Evolutionary conservation across 192 early-diverging fungal genomes (phyloP).

Genomic region (Coemansia sp.): DNA sequence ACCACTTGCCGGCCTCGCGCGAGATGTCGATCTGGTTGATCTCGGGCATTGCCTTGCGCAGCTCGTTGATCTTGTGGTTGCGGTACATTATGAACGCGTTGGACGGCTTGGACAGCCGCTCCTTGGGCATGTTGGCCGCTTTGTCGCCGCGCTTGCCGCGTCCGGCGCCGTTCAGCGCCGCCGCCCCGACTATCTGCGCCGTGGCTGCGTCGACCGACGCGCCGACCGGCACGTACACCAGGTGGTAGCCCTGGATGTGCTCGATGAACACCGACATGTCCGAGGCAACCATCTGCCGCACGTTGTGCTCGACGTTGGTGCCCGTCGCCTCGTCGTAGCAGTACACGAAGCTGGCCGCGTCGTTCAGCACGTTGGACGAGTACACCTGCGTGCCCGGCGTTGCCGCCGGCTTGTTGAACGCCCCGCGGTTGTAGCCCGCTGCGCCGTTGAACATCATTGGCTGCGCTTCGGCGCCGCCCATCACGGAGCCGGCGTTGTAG

Average conservation of each 20-base stretch:
- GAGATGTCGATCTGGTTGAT: slow-evolving; percentile 52
- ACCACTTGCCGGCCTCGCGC: slow-evolving; percentile 41
- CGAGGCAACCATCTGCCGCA: slow-evolving; percentile 22
- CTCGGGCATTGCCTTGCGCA: slow-evolving; percentile 38
- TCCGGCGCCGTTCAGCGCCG: neutral
- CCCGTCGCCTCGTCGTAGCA: slow-evolving; percentile 18
- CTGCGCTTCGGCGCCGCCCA: slow-evolving; percentile 19
- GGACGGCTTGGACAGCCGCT: slow-evolving; percentile 24
- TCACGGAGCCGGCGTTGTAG: slow-evolving; percentile 11
- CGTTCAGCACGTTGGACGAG: slow-evolving; percentile 25
- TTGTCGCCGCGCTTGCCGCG: neutral
- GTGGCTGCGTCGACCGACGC: slow-evolving; percentile 9
- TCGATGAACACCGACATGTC: slow-evolving; percentile 31
- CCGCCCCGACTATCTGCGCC: neutral
- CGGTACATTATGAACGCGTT: slow-evolving; percentile 54
- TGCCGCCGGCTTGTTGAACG: neutral
- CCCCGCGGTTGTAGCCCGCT: slow-evolving; percentile 6
- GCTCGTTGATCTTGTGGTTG: slow-evolving; percentile 41
- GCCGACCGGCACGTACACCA: slow-evolving; percentile 22
- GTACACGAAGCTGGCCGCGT: slow-evolving; percentile 26
- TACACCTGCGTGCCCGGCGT: slow-evolving; percentile 9
- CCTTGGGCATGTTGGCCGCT: neutral
- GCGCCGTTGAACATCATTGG: slow-evolving; percentile 27
- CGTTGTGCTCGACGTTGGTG: slow-evolving; percentile 14
- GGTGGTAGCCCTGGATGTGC: slow-evolving; percentile 29